Base-by-base conservation (phyloP, 352 stramenopile genomes). In the Aphanomyces cochlioides region DNA sequence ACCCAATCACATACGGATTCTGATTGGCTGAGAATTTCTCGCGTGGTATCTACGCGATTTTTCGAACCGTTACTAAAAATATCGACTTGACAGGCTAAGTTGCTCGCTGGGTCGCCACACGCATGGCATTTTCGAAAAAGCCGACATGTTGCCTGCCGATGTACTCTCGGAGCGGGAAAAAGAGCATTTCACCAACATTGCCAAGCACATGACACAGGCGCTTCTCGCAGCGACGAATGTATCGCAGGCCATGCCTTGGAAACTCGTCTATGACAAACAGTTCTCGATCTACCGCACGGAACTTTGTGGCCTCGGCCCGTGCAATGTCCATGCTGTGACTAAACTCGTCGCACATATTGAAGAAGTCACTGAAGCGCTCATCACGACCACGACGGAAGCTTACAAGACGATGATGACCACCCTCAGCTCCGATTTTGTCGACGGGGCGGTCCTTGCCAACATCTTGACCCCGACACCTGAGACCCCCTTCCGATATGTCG, bases 331-430 rank as follows among this genome's bases (percentile, higher is more conserved):
- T 73, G 84, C 87, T 1, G 84, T 90, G 37, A 90, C 82, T 75
- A 91, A 90, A 75, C 88, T 95, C 72, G 79, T 77, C 13, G 85
- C 82, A 54, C 75, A 89, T 37, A 93, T 95, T 69, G 79, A 92
- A 67, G 84, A 95, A 73, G 84, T 95, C 12, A 84, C 87, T 60
- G 79, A 88, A 67, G 91, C 83, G 13, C 84, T 95, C 72, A 90
- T 95, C 73, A 92, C 85, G 21, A 85, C 69, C 39, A 85, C 84
- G 7, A 93, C 85, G n/a, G 74, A 80, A 39, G 79, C 83, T 61
- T 95, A 90, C 77, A 93, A 91, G 72, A 79, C 78, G 50, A 95
- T 93, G 87, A 95, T 95, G 87, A 56, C 73, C 65, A 87, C 90
- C 77, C 74, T 95, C 34, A 92, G 84, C 56, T 90, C 83, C 34